A percentile compares a stretch with the other conserved stretches of the same genome.
phyloP scores from a whole-genome alignment of 1,284 basidiomycete species.

The Malassezia furfur region DNA sequence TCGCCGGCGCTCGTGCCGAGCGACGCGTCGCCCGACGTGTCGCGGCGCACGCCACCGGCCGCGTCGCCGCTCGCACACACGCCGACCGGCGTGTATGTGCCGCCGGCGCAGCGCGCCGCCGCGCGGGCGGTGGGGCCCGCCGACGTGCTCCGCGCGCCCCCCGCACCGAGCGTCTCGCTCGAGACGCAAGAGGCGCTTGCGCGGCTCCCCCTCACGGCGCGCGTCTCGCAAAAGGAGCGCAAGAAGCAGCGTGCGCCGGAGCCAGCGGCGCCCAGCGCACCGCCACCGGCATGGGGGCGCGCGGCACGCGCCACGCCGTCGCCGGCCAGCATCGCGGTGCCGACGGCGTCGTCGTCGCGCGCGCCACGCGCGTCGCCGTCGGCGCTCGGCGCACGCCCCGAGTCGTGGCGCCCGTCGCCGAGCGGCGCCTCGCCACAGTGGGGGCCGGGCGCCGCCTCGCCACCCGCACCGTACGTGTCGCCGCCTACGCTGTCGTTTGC shows the following conservation, averaged over 20 bases:
- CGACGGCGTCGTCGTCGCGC: neutral
- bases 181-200: slow-evolving; percentile 8
- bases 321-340: neutral
- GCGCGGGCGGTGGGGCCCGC: neutral
- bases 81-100: neutral
- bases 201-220: slow-evolving; percentile 22
- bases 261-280: slow-evolving; percentile 13
- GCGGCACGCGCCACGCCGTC: neutral
- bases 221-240: slow-evolving; percentile 39
- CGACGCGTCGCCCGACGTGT: neutral
- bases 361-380: neutral
- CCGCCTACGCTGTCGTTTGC: slow-evolving; percentile 29
- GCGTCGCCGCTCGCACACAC: neutral
- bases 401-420: neutral
- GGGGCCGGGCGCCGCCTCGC: neutral
- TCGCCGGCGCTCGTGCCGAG: neutral
- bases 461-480: neutral
- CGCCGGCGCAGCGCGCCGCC: neutral
- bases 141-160: neutral
- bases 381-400: slow-evolving; percentile 6
- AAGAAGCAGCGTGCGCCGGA: slow-evolving; percentile 24
- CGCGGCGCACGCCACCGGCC: neutral
- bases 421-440: slow-evolving; percentile 22
- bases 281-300: slow-evolving; percentile 14
- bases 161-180: slow-evolving; percentile 6